Evolutionary conservation across 1,284 basidiomycete species (phyloP), one percentile per base, ranked within the genome.

Genomic region (Marasmius oreades): DNA sequence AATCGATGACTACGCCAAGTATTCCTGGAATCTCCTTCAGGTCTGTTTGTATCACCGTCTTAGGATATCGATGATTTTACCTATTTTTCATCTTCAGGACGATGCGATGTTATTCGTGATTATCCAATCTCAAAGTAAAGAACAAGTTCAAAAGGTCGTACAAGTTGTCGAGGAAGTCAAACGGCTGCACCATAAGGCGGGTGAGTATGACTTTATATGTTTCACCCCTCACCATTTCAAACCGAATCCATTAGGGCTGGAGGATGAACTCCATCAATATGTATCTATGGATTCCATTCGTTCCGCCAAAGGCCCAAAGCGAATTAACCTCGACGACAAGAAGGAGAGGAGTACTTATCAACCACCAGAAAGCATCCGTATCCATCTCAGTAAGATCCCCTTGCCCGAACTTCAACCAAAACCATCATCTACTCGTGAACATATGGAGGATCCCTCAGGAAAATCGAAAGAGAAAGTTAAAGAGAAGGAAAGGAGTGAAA

Each of bases 341-440:
- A 65, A 18, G 68, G 66, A 55, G 64, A 61, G 57, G 79, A 77
- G 67, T 71, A 62, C 59, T 77, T 90, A 91, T 65, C 71, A 73
- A 10, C 87, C 90, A 2, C 89, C 88, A 0, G 76, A 76, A 42
- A 84, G 78, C 59, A 75, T 92, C 1, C 78, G 77, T 0, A 77
- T 92, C 5, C 88, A 92, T 68, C 71, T 93, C 14, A 89, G 87
- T 74, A 92, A 92, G 75, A 90, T 92, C 50, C 77, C 84, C 24
- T 90, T 93, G 79, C 90, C 90, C 0, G 90, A 92, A 66, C 77
- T 92, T 7, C 78, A 80, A 59, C 89, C 89, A 1, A 79, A 77
- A 63, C 37, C 52, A 24, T 28, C 36, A n/a, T 26, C 47, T 33
- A 4, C 23, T 10, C 23, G 26, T 8, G 24, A 31, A 23, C 37